Conservation (phyloP, 2,329 filamentous ascomycete species). For the Colletotrichum kahawae region DNA sequence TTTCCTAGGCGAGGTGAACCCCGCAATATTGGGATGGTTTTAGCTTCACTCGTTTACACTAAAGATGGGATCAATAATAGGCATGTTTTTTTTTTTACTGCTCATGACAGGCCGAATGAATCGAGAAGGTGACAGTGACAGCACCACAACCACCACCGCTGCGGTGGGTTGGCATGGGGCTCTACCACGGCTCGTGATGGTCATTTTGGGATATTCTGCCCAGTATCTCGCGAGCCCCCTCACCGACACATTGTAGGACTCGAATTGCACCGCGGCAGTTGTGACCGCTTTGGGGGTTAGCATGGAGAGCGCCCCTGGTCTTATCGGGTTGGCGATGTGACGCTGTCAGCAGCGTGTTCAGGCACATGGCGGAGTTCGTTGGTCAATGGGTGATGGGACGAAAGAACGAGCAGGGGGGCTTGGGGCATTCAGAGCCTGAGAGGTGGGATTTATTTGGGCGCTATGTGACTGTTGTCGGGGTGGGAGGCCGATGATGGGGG, state of each 20-base stretch:
- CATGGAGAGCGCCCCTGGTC: background rate
- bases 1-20: background rate
- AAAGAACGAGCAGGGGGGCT: background rate
- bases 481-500: background rate
- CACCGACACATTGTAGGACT: background rate
- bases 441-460: background rate
- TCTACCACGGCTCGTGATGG: background rate
- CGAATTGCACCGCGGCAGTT: background rate
- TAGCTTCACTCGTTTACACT: background rate
- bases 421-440: background rate
- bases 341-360: background rate
- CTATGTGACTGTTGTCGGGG: background rate
- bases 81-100: background rate
- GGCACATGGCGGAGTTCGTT: background rate
- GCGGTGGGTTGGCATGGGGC: background rate
- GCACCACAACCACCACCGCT: background rate
- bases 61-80: background rate
- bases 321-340: background rate
- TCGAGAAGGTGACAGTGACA: constrained; percentile 7
- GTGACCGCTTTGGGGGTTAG: background rate
- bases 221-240: background rate
- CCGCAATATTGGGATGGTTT: background rate
- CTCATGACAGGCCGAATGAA: background rate
- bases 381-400: background rate
- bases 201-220: background rate